Percentiles rank a stretch among this genome's conserved stretches.
These are phyloP conservation scores for Nicotiana knightiana DNA, from an alignment of 257 asterid species.

Conservation along the genomic window DNA sequence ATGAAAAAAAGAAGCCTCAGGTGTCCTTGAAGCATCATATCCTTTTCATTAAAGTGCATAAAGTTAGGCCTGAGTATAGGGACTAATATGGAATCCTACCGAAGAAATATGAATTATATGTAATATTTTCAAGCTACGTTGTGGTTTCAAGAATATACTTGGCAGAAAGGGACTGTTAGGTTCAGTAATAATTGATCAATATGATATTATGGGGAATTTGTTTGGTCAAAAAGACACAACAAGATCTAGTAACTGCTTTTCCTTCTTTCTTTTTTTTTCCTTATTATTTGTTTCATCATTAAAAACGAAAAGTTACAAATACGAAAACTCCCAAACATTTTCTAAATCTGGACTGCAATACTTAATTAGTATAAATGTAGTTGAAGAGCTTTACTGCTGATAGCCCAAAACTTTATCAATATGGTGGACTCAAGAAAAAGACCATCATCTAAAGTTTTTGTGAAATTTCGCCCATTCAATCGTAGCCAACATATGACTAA, in stretches of 20 bases:
- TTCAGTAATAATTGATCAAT: not conserved
- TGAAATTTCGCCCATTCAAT: too few species aligned
- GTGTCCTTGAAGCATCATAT: not conserved
- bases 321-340: too few species aligned
- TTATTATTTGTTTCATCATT: not conserved
- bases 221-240: not conserved
- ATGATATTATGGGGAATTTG: not conserved
- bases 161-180: not conserved
- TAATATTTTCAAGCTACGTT: not conserved
- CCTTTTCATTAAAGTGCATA: not conserved
- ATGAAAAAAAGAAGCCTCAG: not conserved
- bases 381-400: too few species aligned
- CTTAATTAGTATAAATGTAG: too few species aligned
- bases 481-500: too few species aligned
- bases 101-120: not conserved
- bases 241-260: not conserved
- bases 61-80: not conserved
- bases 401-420: too few species aligned
- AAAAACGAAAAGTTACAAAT: not conserved
- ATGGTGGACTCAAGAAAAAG: too few species aligned
- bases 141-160: constrained; percentile 7
- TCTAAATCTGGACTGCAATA: too few species aligned
- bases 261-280: not conserved
- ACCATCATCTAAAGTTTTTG: too few species aligned
- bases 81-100: not conserved